Conservation (phyloP, 108 stramenopile genomes). For the Nitzschia sp. region DNA sequence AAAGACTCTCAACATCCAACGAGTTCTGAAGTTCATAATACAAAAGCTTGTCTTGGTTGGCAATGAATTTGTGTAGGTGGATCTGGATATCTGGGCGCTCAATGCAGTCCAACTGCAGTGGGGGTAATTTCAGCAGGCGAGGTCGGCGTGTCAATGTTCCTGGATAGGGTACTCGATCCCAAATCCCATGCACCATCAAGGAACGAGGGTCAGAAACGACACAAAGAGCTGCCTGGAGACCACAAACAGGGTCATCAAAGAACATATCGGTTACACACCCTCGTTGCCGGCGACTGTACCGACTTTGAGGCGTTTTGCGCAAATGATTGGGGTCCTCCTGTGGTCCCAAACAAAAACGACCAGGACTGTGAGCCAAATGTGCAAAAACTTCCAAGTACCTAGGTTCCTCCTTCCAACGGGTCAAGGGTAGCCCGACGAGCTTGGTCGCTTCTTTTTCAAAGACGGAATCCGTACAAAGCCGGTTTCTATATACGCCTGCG, state of each 20-base stretch:
- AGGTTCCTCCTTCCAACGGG: conserved; percentile 48
- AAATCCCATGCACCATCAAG: conserved; percentile 56
- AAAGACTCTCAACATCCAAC: conserved; percentile 36
- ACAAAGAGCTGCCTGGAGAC: conserved; percentile 43
- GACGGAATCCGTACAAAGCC: conserved; percentile 49
- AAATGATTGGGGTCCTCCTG: conserved; percentile 64
- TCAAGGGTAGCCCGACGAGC: neutral
- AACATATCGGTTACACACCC: conserved; percentile 53
- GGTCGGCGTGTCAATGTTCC: conserved; percentile 55
- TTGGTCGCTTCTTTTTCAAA: conserved; percentile 2
- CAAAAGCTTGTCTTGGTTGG: conserved; percentile 15
- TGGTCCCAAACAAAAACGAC: conserved; percentile 45
- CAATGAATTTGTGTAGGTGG: conserved; percentile 8
- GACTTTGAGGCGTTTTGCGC: conserved; percentile 10
- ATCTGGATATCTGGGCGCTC: neutral
- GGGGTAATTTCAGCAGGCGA: conserved; percentile 11
- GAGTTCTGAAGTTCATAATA: conserved; percentile 40
- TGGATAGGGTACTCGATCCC: conserved; percentile 54
- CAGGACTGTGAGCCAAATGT: conserved; percentile 48
- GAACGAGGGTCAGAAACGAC: conserved; percentile 53
- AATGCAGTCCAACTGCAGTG: neutral
- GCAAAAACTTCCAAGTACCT: conserved; percentile 48
- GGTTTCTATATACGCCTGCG: conserved; percentile 41
- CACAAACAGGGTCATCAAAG: conserved; percentile 43
- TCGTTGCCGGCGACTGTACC: conserved; percentile 16